Evolutionary conservation across 306 rosid species (phyloP), one percentile per base, ranked within the genome.

Genomic region (Vicia sativa): DNA sequence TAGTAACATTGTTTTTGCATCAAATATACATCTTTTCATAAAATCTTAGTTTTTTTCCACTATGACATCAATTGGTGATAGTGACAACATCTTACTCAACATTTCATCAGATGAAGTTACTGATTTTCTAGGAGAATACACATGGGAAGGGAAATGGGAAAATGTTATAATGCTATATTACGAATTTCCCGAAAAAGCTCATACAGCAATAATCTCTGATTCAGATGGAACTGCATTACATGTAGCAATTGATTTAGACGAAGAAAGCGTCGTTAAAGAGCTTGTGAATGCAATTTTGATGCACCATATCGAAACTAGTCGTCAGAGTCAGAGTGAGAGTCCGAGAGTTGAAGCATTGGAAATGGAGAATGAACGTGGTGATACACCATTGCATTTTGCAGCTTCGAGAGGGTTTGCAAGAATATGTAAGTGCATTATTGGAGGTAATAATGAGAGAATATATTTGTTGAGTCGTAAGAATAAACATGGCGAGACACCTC

Each of bases 61-160:
- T 19, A 37, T 37, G 52, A 25, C 50, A 4, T 7, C 26, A 1
- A 8, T 18, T 19, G 18, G 23, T 23, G 62, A 23, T 53, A 19
- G 41, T 13, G 73, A 53, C 25, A 23, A 39, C 19, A 66, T 5
- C 8, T 7, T 57, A 11, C 46, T 38, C 9, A 15, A 5, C 76
- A 39, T 48, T 38, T 11, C 46, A 18, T 3, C 55, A 1, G 49
- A 18, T 1, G 41, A 59, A 35, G 63, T 68, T 0, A 16, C 4
- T 0, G 71, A 31, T 8, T 4, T 18, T 21, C 29, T 78, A 10
- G 44, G 50, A 0, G 60, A 65, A 58, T 29, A 11, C 53, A 59
- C 81, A 31, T 50, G 43, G 58, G 81, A 77, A 65, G 74, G 77
- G 0, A 71, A 11, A 46, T 77, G 81, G 81, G 19, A 48, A 0